phyloP scores from a whole-genome alignment of 169 alveolate species.

The Cryptosporidium tyzzeri region DNA sequence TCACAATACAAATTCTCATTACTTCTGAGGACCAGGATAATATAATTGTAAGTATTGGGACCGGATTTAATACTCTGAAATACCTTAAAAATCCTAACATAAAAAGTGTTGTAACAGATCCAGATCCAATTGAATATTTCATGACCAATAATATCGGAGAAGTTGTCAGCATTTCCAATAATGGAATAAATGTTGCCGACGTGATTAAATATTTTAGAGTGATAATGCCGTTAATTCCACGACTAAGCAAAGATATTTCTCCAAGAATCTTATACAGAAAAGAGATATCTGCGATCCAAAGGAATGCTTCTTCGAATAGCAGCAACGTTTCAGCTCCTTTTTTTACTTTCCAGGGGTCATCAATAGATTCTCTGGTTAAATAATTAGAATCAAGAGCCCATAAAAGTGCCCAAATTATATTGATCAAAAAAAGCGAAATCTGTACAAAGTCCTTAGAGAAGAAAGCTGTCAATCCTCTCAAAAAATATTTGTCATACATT shows the following conservation, averaged over 20 bases:
- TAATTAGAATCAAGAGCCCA: constrained; percentile 52
- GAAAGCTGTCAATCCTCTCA: constrained; percentile 65
- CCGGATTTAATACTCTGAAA: constrained; percentile 45
- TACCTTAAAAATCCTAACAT: constrained; percentile 55
- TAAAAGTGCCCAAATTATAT: constrained; percentile 53
- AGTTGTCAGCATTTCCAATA: constrained; percentile 60
- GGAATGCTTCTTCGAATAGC: constrained; percentile 53
- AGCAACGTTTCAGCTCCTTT: constrained; percentile 16
- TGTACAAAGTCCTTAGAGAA: constrained; percentile 51
- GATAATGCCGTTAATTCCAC: constrained; percentile 45
- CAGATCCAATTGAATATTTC: constrained; percentile 44
- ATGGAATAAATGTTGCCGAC: constrained; percentile 51
- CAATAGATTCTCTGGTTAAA: constrained; percentile 9
- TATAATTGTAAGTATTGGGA: constrained; percentile 24
- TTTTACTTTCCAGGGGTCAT: constrained; percentile 54
- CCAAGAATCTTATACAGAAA: constrained; percentile 29
- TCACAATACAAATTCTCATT: constrained; percentile 58
- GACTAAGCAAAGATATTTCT: constrained; percentile 31
- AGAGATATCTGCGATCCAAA: constrained; percentile 70
- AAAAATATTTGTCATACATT: constrained; percentile 45
- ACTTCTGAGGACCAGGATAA: constrained; percentile 68
- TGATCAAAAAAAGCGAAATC: constrained; percentile 30
- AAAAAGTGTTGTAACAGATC: constrained; percentile 59
- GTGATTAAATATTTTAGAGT: constrained; percentile 42
- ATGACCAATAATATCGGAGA: constrained; percentile 38